Conservation (phyloP, 495 filamentous ascomycete genomes). For the Aspergillus homomorphus region DNA sequence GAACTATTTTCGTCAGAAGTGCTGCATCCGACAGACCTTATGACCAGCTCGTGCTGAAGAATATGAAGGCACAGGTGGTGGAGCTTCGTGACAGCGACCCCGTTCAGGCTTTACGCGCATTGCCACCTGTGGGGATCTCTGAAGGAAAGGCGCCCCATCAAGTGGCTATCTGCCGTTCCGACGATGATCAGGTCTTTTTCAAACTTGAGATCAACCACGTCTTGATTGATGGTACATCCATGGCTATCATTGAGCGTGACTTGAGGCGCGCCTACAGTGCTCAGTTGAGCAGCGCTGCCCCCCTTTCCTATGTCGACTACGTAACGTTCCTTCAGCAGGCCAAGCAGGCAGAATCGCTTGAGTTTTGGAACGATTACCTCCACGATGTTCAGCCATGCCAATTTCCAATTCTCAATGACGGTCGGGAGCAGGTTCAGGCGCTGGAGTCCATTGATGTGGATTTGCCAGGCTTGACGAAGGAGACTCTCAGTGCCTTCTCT, state of each 20-base stretch:
- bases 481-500: background rate
- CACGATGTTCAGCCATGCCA: background rate
- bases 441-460: background rate
- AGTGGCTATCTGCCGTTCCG: background rate
- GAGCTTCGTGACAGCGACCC: background rate
- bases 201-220: constrained; percentile 46
- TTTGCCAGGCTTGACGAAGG: background rate
- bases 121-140: background rate
- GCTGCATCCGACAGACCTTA: background rate
- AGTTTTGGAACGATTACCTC: background rate
- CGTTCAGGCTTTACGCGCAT: background rate
- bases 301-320: constrained; percentile 1
- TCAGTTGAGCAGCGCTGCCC: background rate
- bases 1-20: constrained; percentile 44
- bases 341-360: too few species aligned
- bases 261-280: constrained; percentile 18
- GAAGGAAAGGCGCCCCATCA: background rate
- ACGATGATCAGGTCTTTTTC: constrained; percentile 24
- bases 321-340: background rate
- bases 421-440: background rate
- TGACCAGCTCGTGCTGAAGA: constrained; percentile 4
- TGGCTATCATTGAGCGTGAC: constrained; percentile 26
- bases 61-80: background rate
- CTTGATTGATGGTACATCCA: constrained; percentile 32
- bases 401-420: background rate